phyloP scores from a whole-genome alignment of 1,139 yeast genomes.

The Saccharomycopsis hybrid region DNA sequence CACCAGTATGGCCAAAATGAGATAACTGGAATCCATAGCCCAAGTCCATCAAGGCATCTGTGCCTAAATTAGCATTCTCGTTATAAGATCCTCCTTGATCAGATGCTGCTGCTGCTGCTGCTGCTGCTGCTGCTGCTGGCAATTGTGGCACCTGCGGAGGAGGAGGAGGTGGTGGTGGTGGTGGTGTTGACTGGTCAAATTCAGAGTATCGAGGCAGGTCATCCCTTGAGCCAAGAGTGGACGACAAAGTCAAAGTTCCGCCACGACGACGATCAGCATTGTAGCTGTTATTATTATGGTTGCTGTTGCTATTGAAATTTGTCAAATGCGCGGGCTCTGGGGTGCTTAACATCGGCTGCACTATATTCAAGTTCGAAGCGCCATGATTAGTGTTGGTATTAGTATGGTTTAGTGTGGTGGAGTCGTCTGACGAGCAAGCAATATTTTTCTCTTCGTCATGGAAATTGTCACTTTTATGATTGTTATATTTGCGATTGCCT shows the following conservation, averaged over 20 bases:
- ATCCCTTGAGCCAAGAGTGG: not conserved
- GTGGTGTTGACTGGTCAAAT: no score
- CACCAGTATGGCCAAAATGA: not conserved
- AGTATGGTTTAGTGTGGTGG: slow-evolving; percentile 12
- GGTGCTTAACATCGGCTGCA: no score
- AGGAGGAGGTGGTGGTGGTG: no score
- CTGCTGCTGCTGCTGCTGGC: not conserved
- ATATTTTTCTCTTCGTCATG: slow-evolving; percentile 5
- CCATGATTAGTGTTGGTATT: not conserved
- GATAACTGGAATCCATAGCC: slow-evolving; percentile 10
- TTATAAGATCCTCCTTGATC: not conserved
- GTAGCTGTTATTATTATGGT: not conserved
- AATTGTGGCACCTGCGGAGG: not conserved
- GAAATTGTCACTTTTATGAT: not conserved
- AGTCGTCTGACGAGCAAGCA: slow-evolving; percentile 3
- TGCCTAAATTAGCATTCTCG: not conserved
- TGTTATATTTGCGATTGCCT: not conserved
- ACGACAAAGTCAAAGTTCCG: not conserved
- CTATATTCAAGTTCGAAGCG: not conserved
- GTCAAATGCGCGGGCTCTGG: no score
- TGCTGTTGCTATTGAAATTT: no score
- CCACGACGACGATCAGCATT: not conserved
- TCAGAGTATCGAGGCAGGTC: not conserved
- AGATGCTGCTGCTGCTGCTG: not conserved
- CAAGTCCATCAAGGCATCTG: not conserved